Base-by-base conservation (phyloP, 1,284 basidiomycete species). In the Takashimella koratensis region DNA sequence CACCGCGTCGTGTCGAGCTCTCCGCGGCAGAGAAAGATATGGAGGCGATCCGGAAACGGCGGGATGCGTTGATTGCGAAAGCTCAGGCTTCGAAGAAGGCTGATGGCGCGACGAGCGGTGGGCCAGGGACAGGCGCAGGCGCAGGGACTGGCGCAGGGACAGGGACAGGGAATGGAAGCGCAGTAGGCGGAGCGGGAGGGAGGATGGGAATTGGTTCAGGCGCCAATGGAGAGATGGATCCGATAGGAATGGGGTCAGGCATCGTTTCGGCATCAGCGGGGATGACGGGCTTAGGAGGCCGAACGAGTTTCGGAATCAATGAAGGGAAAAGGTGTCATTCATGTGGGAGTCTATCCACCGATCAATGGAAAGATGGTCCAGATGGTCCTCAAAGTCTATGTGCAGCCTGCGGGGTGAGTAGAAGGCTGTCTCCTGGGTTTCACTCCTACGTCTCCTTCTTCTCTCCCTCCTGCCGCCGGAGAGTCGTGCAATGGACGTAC, bases 21-120 rank as follows among this genome's bases (percentile, higher is more conserved):
- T 54, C 62, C 2, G 58, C 60, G 11, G 71, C 69, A 2, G 72
- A 74, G 59, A 58, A 57, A 46, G 72, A 74, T 39, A 74, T 74
- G 72, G 65, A 68, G 43, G 47, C 67, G 10, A 71, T 74, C n/a
- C 57, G 68, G 2, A 59, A 60, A 36, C 57, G 72, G 2, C 53
- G 72, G 16, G 64, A 70, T 42, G 62, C 57, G 19, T 59, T 74
- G 21, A 73, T 63, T 45, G 62, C 63, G 22, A 68, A 68, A 45
- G 68, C 68, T 36, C 30, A 36, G 10, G 49, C 54, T 4, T 22
- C 58, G 49, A 45, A 45, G 58, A 45, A 59, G 49, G 49, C 56
- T 53, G 45, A 45, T 49, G 27, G 10, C 43, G 27, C 5, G 24
- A 12, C 3, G 8, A 8, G 16, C 44, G 21, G 13, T 41, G n/a